Conservation (phyloP, 495 filamentous ascomycete species). For the Penicillium canescens region DNA sequence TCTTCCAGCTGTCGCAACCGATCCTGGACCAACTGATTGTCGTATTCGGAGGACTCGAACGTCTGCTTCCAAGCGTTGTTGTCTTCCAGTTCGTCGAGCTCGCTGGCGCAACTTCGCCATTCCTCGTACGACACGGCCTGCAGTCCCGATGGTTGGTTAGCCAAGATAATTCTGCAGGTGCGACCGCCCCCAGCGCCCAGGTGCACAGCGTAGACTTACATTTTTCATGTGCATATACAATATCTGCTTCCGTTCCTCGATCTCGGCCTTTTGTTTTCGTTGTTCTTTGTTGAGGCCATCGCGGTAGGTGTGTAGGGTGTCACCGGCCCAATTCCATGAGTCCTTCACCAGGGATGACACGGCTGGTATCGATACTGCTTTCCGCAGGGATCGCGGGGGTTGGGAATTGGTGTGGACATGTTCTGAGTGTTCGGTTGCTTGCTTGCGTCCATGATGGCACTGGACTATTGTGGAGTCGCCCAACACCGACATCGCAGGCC, state of each 20-base stretch:
- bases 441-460: slow-evolving; percentile 25
- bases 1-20: slow-evolving; percentile 74
- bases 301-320: slow-evolving; percentile 48
- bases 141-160: slow-evolving; percentile 9
- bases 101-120: slow-evolving; percentile 65
- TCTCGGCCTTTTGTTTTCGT: slow-evolving; percentile 45
- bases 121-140: slow-evolving; percentile 64
- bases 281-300: slow-evolving; percentile 59
- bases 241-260: slow-evolving; percentile 63
- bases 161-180: slow-evolving; percentile 14
- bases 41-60: slow-evolving; percentile 67
- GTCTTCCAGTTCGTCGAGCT: slow-evolving; percentile 78
- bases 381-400: slow-evolving; percentile 23
- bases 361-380: slow-evolving; percentile 33
- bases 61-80: slow-evolving; percentile 80
- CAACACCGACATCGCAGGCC: slow-evolving; percentile 34
- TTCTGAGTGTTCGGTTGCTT: slow-evolving; percentile 8
- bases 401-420: slow-evolving; percentile 1
- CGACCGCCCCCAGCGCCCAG: slow-evolving; percentile 2
- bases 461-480: slow-evolving; percentile 36
- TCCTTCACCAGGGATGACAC: slow-evolving; percentile 38
- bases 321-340: slow-evolving; percentile 45
- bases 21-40: slow-evolving; percentile 63
- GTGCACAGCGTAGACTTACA: slow-evolving; percentile 37
- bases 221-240: slow-evolving; percentile 62